phyloP scores from a whole-genome alignment of 2,329 filamentous ascomycete species.

The Arthroderma sp. region DNA sequence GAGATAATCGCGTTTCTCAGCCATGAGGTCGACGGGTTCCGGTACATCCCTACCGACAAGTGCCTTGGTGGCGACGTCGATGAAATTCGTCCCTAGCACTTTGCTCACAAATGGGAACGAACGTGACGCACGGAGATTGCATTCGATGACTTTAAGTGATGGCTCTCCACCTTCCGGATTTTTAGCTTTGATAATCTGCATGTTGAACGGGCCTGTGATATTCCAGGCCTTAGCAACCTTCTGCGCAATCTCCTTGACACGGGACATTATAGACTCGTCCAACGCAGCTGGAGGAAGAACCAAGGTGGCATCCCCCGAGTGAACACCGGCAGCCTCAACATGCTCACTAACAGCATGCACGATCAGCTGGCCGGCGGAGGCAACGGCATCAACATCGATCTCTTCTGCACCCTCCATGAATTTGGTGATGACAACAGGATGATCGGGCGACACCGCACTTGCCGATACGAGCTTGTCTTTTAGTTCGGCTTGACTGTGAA shows the following conservation, averaged over 20 bases:
- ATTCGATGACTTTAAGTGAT: slow-evolving; percentile 89
- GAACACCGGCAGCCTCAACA: slow-evolving; percentile 91
- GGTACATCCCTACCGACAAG: slow-evolving; percentile 77
- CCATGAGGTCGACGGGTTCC: slow-evolving; percentile 77
- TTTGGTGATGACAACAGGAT: slow-evolving; percentile 96
- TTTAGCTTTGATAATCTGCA: slow-evolving; percentile 96
- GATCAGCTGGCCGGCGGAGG: slow-evolving; percentile 70
- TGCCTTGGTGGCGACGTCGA: slow-evolving; percentile 86
- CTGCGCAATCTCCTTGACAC: slow-evolving; percentile 86
- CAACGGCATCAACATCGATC: slow-evolving; percentile 92
- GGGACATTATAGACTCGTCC: slow-evolving; percentile 62
- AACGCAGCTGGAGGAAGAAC: slow-evolving; percentile 77
- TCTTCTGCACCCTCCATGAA: slow-evolving; percentile 96
- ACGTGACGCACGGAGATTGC: slow-evolving; percentile 90
- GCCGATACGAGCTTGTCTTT: slow-evolving; percentile 91
- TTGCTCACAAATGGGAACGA: slow-evolving; percentile 99
- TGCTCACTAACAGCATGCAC: slow-evolving; percentile 91
- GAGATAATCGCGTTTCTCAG: slow-evolving; percentile 74
- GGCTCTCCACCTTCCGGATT: slow-evolving; percentile 61
- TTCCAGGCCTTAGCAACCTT: slow-evolving; percentile 96
- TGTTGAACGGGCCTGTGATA: slow-evolving; percentile 98
- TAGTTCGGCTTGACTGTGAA: slow-evolving; percentile 73
- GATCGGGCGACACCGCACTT: slow-evolving; percentile 80
- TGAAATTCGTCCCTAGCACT: slow-evolving; percentile 92
- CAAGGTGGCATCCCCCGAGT: slow-evolving; percentile 93